Base-by-base conservation (phyloP, 2,329 filamentous ascomycete genomes). In the Mycocentrospora acerina region DNA sequence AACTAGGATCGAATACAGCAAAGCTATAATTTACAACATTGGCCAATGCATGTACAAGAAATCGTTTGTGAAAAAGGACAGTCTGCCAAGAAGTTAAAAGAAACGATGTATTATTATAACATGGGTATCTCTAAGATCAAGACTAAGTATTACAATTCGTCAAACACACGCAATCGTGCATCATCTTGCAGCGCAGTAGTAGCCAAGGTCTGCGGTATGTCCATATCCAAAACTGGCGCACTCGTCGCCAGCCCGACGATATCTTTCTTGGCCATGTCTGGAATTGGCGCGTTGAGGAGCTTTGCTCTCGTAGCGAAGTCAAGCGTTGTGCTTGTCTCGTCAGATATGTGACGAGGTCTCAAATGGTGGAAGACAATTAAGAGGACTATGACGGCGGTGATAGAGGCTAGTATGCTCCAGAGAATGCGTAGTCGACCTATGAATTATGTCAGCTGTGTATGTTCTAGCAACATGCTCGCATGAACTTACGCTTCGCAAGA, bases 341-440 rank as follows among this genome's bases (percentile, higher is more conserved):
- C 24, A 8, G 35, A 29, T 11, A 30, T 16, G 9, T 57, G 36
- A 2, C 44, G 43, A 1, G 59, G 52, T 29, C 46, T 59, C 17
- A 64, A 44, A 8, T 65, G 60, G 31, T 65, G 57, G 27, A 68
- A 60, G 22, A 67, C 38, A 7, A 79, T 62, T 3, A 77, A 44
- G 13, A 80, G 42, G 2, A 79, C 50, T 24, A 84, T 42, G 27
- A 71, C 4, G 70, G 60, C 24, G 24, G 80, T 24, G 25, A 71
- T 12, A 71, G 61, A 28, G 72, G 60, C 15, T 70, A 77, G 43
- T 45, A 81, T 72, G 26, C 80, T 74, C 82, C 83, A 88, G 31
- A 85, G 68, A 14, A 78, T 73, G 49, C 78, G 80, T 46, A 88
- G 69, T 33, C 82, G 76, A 59, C 67, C 69, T 71, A 32, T 28